Base-by-base conservation (phyloP, 495 filamentous ascomycete genomes). In the Neurospora intermedia region DNA sequence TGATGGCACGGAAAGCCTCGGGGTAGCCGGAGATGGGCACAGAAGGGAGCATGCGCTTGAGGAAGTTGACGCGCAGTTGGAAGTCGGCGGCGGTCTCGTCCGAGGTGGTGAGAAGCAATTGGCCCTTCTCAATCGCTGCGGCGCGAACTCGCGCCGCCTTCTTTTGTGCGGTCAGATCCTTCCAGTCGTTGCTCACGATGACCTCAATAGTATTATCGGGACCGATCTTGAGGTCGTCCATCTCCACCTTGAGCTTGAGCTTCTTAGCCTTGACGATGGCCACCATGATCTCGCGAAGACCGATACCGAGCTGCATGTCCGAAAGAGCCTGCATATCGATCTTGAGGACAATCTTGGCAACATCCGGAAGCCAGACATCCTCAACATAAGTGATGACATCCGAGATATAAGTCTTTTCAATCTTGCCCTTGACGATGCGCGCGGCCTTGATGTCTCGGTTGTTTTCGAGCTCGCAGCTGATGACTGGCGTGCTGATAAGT, bases 401-500 rank as follows among this genome's bases (percentile, higher is more conserved):
- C 43, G 87, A 84, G 35, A 96, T 83, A 75, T 88, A 94, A 0
- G 92, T 94, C 84, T 94, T 97, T 80, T 98, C 94, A 73, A 99
- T 96, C 54, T 93, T 88, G 8, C 90, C 91, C 83, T 98, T 97
- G 71, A 96, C 94, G 72, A 96, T 89, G 4, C 92, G 89, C 18
- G 96, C 96, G 18, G 91, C 92, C 69, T 87, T 85, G 70, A 95
- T 88, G 73, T 88, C 86, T 46, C 86, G 81, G 73, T 89, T 88
- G 76, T 89, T 93, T 71, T 91, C 84, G 1, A 98, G 85, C 23
- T 92, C 89, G 77, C 96, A 98, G 16, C 88, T 87, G 73, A 98
- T 96, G 78, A 99, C 91, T 2, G 96, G 96, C 3, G 96, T 99
- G 83, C 93, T 96, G 80, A 99, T 98, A 59, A 84, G 85, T 80